phyloP scores from a whole-genome alignment of 192 early-diverging fungal genomes.

The Thoreauomyces humboldtii region DNA sequence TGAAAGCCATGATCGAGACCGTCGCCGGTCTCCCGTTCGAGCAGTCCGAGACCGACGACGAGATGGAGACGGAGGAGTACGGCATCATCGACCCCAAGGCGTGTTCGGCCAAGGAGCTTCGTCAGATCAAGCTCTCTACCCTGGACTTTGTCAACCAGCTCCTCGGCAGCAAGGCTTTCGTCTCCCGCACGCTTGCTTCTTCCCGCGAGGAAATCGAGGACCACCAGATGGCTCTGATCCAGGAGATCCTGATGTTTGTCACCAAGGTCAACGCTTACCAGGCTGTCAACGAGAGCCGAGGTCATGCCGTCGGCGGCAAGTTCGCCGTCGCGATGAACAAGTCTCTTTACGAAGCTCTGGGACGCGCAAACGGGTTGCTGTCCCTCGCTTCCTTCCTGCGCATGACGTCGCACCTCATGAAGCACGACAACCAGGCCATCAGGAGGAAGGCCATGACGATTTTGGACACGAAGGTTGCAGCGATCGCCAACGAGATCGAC shows the following conservation, averaged over 20 bases:
- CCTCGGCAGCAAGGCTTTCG: slow-evolving; percentile 50
- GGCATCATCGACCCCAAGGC: slow-evolving; percentile 5
- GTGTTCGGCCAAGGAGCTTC: slow-evolving; percentile 47
- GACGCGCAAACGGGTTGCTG: slow-evolving; percentile 73
- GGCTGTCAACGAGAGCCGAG: slow-evolving; percentile 12
- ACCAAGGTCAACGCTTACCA: slow-evolving; percentile 50
- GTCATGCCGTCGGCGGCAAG: slow-evolving; percentile 1
- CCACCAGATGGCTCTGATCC: slow-evolving; percentile 47
- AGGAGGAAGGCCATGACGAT: slow-evolving; percentile 74
- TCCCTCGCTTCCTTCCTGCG: slow-evolving; percentile 72
- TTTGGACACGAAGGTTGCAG: slow-evolving; percentile 65
- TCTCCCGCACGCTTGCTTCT: slow-evolving; percentile 44
- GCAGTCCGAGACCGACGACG: not conserved
- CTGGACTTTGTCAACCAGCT: slow-evolving; percentile 55
- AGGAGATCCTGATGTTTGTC: slow-evolving; percentile 55
- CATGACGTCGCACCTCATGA: slow-evolving; percentile 59
- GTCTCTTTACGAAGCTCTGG: slow-evolving; percentile 69
- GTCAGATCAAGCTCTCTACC: slow-evolving; percentile 63
- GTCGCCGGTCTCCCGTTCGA: slow-evolving; percentile 25
- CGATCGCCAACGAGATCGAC: slow-evolving; percentile 47
- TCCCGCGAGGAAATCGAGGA: slow-evolving; percentile 41
- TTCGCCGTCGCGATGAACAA: slow-evolving; percentile 19
- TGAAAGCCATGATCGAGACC: slow-evolving; percentile 53
- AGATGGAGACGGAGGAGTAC: slow-evolving; percentile 3
- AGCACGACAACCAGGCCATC: slow-evolving; percentile 41